phyloP scores from a whole-genome alignment of 192 early-diverging fungal genomes.

The Backusella morwellensis region DNA sequence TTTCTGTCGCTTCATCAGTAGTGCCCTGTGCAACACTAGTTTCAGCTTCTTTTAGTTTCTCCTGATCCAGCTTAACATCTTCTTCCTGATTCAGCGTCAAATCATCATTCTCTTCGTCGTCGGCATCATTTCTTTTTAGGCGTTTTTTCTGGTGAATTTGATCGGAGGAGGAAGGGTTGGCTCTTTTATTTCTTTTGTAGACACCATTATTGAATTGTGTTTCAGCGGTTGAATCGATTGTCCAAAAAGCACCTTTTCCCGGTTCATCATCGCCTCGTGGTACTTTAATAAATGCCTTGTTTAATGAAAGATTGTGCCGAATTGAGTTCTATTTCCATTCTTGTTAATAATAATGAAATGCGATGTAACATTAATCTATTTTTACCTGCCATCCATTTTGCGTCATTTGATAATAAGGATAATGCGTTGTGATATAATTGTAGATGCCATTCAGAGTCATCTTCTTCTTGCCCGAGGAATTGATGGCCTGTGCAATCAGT shows the following conservation, averaged over 20 bases:
- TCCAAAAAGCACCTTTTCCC: conserved; percentile 95
- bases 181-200: conserved; percentile 24
- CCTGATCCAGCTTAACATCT: neutral
- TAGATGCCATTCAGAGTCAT: conserved; percentile 91
- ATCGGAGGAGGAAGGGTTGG: neutral
- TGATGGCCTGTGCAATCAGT: conserved; percentile 90
- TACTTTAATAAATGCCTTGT: conserved; percentile 90
- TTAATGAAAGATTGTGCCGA: conserved; percentile 94
- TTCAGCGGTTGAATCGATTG: conserved; percentile 74
- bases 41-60: neutral
- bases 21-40: neutral
- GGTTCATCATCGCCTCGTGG: conserved; percentile 81
- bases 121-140: neutral
- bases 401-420: conserved; percentile 85
- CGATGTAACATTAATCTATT: neutral
- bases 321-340: conserved; percentile 77
- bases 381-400: conserved; percentile 90
- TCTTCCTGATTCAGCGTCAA: neutral
- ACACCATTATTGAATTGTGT: conserved; percentile 70
- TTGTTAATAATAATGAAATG: neutral
- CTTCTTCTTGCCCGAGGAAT: conserved; percentile 62
- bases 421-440: conserved; percentile 76
- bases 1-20: neutral
- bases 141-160: neutral
- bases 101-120: neutral